These are phyloP conservation scores for Apostasia ramifera DNA, from an alignment of 106 monocot genomes.

Conservation along the genomic window DNA sequence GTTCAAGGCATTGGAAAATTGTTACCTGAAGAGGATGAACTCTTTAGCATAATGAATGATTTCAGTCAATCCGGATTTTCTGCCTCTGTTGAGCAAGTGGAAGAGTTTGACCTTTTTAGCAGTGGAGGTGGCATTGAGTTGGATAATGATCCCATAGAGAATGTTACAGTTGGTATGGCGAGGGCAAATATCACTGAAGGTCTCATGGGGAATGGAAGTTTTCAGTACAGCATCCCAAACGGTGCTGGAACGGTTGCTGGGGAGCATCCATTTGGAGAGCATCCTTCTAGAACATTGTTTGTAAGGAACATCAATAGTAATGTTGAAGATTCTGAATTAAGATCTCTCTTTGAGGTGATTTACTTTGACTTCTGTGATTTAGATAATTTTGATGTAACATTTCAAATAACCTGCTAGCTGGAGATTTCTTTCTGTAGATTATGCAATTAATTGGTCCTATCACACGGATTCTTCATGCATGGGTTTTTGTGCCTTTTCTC, in stretches of 20 bases:
- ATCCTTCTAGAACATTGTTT: slow-evolving; percentile 92
- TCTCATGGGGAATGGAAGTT: slow-evolving; percentile 34
- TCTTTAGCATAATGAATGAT: slow-evolving; percentile 62
- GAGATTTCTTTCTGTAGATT: no score
- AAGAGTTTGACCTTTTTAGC: slow-evolving; percentile 79
- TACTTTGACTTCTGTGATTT: background rate
- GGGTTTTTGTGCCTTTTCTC: no score
- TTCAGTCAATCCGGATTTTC: slow-evolving; percentile 46
- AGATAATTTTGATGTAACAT: background rate
- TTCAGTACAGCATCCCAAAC: slow-evolving; percentile 45
- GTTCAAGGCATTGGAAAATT: slow-evolving; percentile 34
- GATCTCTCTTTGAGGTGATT: slow-evolving; percentile 70
- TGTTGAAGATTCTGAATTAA: slow-evolving; percentile 84
- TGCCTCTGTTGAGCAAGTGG: slow-evolving; percentile 45
- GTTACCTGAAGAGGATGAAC: slow-evolving; percentile 84
- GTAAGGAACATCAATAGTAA: slow-evolving; percentile 88
- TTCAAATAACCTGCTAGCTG: no score
- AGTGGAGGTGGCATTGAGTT: slow-evolving; percentile 77
- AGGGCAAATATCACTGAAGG: slow-evolving; percentile 43
- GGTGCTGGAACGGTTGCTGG: slow-evolving; percentile 62
- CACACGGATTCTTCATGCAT: no score
- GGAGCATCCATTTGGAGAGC: slow-evolving; percentile 89
- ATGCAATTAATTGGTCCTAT: no score
- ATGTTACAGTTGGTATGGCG: slow-evolving; percentile 30
- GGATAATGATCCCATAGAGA: slow-evolving; percentile 58